These are phyloP conservation scores for Aspergillus spinulosporus DNA, from an alignment of 2,329 filamentous ascomycete genomes.

Conservation along the genomic window DNA sequence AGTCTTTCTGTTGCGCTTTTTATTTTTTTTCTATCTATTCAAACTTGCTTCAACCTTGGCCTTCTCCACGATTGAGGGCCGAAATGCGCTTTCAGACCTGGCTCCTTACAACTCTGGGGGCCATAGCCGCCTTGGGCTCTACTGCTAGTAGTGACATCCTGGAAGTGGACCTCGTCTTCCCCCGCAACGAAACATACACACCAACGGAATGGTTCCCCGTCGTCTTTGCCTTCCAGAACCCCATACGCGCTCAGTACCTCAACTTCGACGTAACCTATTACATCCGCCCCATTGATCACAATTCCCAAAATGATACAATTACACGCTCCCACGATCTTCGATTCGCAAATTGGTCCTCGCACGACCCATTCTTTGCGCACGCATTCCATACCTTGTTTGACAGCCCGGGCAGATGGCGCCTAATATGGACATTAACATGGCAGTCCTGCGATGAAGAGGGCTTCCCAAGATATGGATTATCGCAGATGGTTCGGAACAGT, in stretches of 20 bases:
- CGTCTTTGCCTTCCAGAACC: constrained; percentile 22
- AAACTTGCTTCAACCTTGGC: too few species aligned
- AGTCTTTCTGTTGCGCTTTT: too few species aligned
- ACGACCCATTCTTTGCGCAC: constrained; percentile 16
- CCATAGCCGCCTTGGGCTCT: background rate
- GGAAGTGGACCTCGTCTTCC: constrained; percentile 23
- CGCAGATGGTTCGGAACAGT: background rate
- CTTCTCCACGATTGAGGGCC: background rate
- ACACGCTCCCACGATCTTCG: constrained; percentile 8
- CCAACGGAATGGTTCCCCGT: constrained; percentile 20
- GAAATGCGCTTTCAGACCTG: background rate
- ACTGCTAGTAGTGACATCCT: background rate
- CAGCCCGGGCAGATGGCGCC: background rate
- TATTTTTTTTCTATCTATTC: too few species aligned
- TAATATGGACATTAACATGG: constrained; percentile 15
- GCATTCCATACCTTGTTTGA: background rate
- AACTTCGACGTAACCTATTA: constrained; percentile 13
- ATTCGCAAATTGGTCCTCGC: constrained; percentile 15
- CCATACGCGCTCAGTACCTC: constrained; percentile 15
- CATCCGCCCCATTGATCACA: constrained; percentile 9
- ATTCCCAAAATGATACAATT: background rate
- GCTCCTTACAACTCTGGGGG: background rate
- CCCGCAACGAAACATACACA: constrained; percentile 21
- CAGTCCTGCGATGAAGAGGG: constrained; percentile 16
- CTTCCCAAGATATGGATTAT: background rate